Base-by-base conservation (phyloP, 2,329 filamentous ascomycete species). In the Fusarium phyllophilum region DNA sequence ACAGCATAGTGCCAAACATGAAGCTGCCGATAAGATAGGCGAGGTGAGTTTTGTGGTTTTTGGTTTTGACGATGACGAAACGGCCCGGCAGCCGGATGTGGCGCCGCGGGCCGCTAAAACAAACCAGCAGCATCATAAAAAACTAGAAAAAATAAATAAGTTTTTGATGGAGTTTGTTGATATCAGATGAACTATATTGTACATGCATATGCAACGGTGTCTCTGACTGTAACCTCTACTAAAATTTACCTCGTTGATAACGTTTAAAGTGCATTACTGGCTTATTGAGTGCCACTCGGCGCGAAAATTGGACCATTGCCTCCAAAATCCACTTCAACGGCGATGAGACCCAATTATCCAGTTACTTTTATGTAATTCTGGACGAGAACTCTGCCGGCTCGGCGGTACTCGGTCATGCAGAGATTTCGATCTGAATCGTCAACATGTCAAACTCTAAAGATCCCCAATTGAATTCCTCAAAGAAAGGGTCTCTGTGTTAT, bases 281-380 rank as follows among this genome's bases (percentile, higher is more conserved):
- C 29, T 9, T 42, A 17, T 15, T 5, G 4, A 15, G 17, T 31
- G 10, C 14, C 24, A 26, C 22, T 61, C 11, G 15, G 13, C 2
- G 18, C 18, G 13, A 56, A 42, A 20, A 26, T 20, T 34, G 38
- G 29, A 20, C 8, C 24, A 22, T 12, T n/a, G 4, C 18, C 12
- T 24, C 8, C 10, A 22, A 24, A 20, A 33, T 59, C 60, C 60
- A 62, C 60, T 59, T 26, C 26, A 15, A 38, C 11, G 13, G 34
- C 60, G 17, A 29, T 33, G 38, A 52, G 57, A 46, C 49, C 66
- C 66, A 68, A 49, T 68, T 55, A 69, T 63, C n/a, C 0, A 15
- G 41, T 69, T 24, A 22, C 13, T 44, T 39, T 68, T 69, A 68
- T 51, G 66, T 68, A 68, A 69, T 68, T 29, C 33, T 60, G 24